phyloP scores from a whole-genome alignment of 192 early-diverging fungal genomes.

The Entomortierella chlamydospora region DNA sequence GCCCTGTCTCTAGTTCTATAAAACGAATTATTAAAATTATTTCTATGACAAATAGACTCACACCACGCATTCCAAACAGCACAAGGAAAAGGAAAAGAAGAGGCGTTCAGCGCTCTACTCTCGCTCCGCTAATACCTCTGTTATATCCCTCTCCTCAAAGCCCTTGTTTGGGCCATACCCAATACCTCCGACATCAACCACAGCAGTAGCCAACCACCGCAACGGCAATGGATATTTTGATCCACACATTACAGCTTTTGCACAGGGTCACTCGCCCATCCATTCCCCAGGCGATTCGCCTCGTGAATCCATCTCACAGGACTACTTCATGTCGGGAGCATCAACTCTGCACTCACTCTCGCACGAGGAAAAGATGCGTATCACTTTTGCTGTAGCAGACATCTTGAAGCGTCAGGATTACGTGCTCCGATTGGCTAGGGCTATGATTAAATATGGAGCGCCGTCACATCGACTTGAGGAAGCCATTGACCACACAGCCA shows the following conservation, averaged over 20 bases:
- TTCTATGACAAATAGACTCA: slow-evolving; percentile 1
- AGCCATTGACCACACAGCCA: slow-evolving; percentile 63
- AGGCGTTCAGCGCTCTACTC: slow-evolving; percentile 37
- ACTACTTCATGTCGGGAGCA: slow-evolving; percentile 3
- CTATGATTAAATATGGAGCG: slow-evolving; percentile 75
- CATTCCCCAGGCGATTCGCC: slow-evolving; percentile 42
- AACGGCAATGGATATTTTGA: neutral
- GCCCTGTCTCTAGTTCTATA: too few species aligned
- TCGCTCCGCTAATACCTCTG: slow-evolving; percentile 42
- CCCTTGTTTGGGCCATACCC: slow-evolving; percentile 42
- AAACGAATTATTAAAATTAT: neutral
- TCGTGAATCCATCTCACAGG: slow-evolving; percentile 39
- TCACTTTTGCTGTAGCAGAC: slow-evolving; percentile 72
- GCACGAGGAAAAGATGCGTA: slow-evolving; percentile 62
- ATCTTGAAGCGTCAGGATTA: slow-evolving; percentile 79
- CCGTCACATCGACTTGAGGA: slow-evolving; percentile 74
- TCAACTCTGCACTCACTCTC: slow-evolving; percentile 42
- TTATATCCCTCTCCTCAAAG: slow-evolving; percentile 16
- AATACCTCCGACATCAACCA: slow-evolving; percentile 10
- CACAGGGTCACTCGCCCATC: slow-evolving; percentile 28
- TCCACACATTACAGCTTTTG: neutral
- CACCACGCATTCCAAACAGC: too few species aligned
- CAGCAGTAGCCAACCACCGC: slow-evolving; percentile 5
- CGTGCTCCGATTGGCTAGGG: slow-evolving; percentile 68
- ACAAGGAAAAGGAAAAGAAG: slow-evolving; percentile 54